Percentiles rank a stretch among this genome's conserved stretches.
Conservation (phyloP, 495 filamentous ascomycete genomes). For the Aspergillus diversus region DNA sequence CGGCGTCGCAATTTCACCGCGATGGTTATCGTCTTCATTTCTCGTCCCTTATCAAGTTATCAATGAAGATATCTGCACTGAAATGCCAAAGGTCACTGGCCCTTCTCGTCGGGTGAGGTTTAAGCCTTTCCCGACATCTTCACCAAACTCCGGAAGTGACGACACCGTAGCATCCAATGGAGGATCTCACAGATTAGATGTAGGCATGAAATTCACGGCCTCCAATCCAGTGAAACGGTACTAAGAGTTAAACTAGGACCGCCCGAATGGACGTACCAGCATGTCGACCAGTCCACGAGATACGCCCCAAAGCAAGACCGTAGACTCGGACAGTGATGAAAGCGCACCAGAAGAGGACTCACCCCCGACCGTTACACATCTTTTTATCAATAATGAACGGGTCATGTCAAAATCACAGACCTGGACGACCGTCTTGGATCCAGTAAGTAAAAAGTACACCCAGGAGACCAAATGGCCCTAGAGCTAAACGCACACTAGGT, state of each 20-base stretch:
- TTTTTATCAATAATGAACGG: conserved; percentile 31
- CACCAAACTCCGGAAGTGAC: conserved; percentile 16
- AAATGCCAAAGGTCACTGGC: conserved; percentile 17
- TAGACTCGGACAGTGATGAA: conserved; percentile 4
- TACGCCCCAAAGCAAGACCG: neutral
- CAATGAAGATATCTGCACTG: neutral
- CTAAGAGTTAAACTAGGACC: neutral
- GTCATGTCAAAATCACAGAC: conserved; percentile 30
- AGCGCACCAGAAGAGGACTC: neutral
- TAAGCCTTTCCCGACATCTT: conserved; percentile 15
- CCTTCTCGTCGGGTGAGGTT: conserved; percentile 17
- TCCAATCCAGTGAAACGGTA: too few species aligned
- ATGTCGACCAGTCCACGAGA: conserved; percentile 4
- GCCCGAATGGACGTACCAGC: conserved; percentile 2
- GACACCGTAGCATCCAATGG: conserved; percentile 10
- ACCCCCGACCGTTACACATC: conserved; percentile 23
- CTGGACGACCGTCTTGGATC: conserved; percentile 33
- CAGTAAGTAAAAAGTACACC: conserved; percentile 17
- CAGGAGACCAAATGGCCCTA: neutral
- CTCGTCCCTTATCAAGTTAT: neutral
- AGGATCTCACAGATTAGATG: conserved; percentile 8
- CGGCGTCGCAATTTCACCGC: neutral
- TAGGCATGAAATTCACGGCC: neutral
- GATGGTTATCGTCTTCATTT: neutral
- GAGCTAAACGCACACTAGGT: conserved; percentile 16